Evolutionary conservation across 305 asterid genomes (phyloP), one percentile per base, ranked within the genome.

Genomic region (Fraxinus dipetala): DNA sequence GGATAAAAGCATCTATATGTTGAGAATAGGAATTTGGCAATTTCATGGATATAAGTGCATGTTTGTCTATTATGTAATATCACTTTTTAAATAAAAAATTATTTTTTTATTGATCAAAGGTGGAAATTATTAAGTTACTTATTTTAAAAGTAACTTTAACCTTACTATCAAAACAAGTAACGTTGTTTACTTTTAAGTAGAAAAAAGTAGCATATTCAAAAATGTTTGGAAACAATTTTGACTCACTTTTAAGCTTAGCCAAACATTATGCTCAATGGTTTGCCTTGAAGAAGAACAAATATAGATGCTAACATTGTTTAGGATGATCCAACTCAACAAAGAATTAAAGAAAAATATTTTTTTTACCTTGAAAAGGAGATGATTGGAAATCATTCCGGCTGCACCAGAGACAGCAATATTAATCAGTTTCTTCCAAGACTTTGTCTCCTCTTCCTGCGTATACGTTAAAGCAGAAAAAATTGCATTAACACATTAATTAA

Each of bases 341-440:
- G 10, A 24, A 26, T 1, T 1, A 31, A 22, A 32, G 11, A 43
- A 59, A 28, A 28, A 72, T 18, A 76, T 20, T 5, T 77, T 74
- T 74, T 87, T 90, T 86, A 94, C 98, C 88, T 94, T 92, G 84
- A 96, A 96, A 80, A 96, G 99, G 85, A 96, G 98, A 86, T 96
- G 98, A 85, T 94, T 94, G 74, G 99, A 89, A 76, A 96, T 96
- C 98, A 92, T 96, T 85, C 99, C 98, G 2, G 99, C 98, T 73
- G 99, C 99, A 81, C 99, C 99, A 0, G 99, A 96, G 48, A 96
- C 98, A 69, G 97, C 92, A 80, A 96, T 14, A 20, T 88, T 96
- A 16, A 94, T 90, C 86, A 93, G 2, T 83, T 96, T 94, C 92
- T 96, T 96, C 99, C 99, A 96, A 36, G 96, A 94, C 79, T 85